Percentiles rank a stretch among this genome's conserved stretches.
Evolutionary conservation across 2,329 filamentous ascomycete genomes (phyloP).

Genomic region (Sporothrix pallida): DNA sequence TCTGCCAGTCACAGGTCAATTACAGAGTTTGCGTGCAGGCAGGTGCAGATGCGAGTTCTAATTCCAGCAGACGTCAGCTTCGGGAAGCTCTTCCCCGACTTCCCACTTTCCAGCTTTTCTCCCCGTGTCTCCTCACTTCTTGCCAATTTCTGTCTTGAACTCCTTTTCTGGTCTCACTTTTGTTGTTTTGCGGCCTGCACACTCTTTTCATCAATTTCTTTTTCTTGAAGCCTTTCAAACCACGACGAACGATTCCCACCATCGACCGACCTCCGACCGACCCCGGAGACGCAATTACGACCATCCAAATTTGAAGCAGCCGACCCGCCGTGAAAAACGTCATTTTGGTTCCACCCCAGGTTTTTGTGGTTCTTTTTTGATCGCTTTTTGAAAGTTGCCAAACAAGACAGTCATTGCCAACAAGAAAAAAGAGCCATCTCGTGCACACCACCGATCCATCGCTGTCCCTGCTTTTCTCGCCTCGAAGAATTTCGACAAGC

Average conservation of each 20-base stretch:
- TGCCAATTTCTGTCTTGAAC: conserved; percentile 13
- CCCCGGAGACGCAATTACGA: not conserved
- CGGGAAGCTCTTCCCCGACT: conserved; percentile 10
- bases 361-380: not conserved
- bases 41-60: not conserved
- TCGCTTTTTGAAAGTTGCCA: not conserved
- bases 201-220: not conserved
- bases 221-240: not conserved
- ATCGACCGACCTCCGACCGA: not conserved
- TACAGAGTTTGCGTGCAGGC: conserved; percentile 1
- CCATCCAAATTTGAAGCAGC: not conserved
- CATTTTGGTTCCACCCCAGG: not conserved
- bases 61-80: not conserved
- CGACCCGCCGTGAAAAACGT: not conserved
- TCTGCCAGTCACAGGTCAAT: conserved; percentile 19
- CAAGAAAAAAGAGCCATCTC: not conserved
- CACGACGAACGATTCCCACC: not conserved
- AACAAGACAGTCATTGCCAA: not conserved
- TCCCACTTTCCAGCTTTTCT: conserved; percentile 26
- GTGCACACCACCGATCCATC: not conserved
- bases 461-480: not conserved
- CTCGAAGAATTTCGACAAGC: not conserved
- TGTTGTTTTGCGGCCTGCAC: not conserved
- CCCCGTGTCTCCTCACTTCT: conserved; percentile 5
- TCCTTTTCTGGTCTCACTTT: not conserved